These are phyloP conservation scores for Lactarius deliciosus DNA, from an alignment of 768 basidiomycete genomes.

Conservation along the genomic window DNA sequence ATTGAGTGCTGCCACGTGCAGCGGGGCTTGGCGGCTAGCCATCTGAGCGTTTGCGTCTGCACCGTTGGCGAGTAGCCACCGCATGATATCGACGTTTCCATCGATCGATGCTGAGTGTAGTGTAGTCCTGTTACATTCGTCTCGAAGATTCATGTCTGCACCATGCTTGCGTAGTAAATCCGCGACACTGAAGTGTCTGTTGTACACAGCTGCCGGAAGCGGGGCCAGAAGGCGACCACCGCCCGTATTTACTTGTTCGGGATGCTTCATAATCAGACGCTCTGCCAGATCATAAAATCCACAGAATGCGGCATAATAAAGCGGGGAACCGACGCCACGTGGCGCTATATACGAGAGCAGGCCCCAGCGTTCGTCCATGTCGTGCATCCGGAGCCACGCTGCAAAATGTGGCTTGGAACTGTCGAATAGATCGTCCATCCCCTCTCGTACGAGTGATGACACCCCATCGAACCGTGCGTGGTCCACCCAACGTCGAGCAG, in stretches of 20 bases:
- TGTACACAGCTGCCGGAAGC: not conserved
- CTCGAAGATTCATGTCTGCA: too few relatives aligned
- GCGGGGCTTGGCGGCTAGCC: too few relatives aligned
- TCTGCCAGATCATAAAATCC: not conserved
- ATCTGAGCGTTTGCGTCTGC: not conserved
- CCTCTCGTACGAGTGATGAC: not conserved
- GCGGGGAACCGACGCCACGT: not conserved
- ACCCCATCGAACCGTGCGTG: not conserved
- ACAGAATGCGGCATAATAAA: not conserved
- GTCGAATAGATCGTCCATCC: not conserved
- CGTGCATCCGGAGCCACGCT: not conserved
- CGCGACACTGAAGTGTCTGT: not conserved
- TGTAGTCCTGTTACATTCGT: too few relatives aligned
- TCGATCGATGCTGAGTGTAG: fast-evolving
- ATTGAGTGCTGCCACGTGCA: not conserved
- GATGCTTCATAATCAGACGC: not conserved
- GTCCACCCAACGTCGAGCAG: not conserved
- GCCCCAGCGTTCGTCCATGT: too few relatives aligned
- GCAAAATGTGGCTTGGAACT: not conserved
- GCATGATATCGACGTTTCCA: not conserved
- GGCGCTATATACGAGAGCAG: too few relatives aligned
- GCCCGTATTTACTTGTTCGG: not conserved
- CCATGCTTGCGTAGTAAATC: not conserved
- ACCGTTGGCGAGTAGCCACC: not conserved
- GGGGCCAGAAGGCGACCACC: not conserved